phyloP scores from a whole-genome alignment of 2,329 filamentous ascomycete genomes.

The Penicillium hordei region DNA sequence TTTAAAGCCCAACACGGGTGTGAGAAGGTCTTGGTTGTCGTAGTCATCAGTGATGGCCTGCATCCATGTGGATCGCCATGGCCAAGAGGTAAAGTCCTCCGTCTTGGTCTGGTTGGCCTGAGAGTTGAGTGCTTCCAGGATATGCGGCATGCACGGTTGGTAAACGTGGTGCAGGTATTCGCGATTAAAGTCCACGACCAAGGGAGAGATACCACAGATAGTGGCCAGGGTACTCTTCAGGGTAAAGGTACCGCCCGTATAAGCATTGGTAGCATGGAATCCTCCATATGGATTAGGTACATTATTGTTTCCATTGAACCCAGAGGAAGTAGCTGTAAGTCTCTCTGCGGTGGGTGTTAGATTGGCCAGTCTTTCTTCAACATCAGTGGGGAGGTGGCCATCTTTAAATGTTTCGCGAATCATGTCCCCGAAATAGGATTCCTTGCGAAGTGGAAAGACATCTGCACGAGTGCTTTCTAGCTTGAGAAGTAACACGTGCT shows the following conservation, averaged over 20 bases:
- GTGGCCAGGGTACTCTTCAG: slow-evolving; percentile 45
- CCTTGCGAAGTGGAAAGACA: slow-evolving; percentile 45
- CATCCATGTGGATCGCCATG: slow-evolving; percentile 30
- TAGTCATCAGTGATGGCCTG: slow-evolving; percentile 29
- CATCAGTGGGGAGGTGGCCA: slow-evolving; percentile 34
- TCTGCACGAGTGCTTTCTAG: slow-evolving; percentile 48
- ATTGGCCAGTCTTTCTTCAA: slow-evolving; percentile 23
- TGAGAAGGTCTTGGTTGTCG: slow-evolving; percentile 27
- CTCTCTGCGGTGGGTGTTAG: slow-evolving; percentile 26
- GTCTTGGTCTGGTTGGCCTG: slow-evolving; percentile 10
- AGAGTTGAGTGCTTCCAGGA: slow-evolving; percentile 20
- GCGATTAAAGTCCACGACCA: slow-evolving; percentile 44
- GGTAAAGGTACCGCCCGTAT: slow-evolving; percentile 44
- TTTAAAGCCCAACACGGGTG: slow-evolving; percentile 23
- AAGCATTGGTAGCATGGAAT: slow-evolving; percentile 40
- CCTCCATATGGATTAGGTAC: slow-evolving; percentile 34
- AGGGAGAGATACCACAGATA: slow-evolving; percentile 41
- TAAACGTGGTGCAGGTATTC: slow-evolving; percentile 44
- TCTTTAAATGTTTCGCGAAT: slow-evolving; percentile 37
- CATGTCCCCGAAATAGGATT: slow-evolving; percentile 29
- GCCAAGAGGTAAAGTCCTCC: slow-evolving; percentile 24
- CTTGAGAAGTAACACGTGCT: slow-evolving; percentile 44
- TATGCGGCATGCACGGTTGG: slow-evolving; percentile 44
- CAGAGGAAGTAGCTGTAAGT: slow-evolving; percentile 20
- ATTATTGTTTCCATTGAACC: slow-evolving; percentile 14